Percentiles rank a stretch among this genome's conserved stretches.
phyloP scores from a whole-genome alignment of 2,329 filamentous ascomycete genomes.

The Ascochyta viciae-villosae region DNA sequence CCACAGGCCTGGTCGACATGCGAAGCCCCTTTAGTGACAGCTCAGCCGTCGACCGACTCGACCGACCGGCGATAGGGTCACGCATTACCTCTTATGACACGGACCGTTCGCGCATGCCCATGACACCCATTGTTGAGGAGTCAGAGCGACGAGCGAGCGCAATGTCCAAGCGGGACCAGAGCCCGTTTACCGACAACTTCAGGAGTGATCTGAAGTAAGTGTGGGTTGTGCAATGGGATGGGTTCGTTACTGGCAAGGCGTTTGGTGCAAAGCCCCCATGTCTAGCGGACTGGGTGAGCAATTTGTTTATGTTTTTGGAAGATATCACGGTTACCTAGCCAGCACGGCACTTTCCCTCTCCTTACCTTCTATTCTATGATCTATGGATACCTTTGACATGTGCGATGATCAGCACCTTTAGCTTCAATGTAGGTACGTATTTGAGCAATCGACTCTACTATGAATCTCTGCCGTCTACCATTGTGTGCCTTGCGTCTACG shows the following conservation, averaged over 20 bases:
- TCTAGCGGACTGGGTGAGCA: slow-evolving; percentile 20
- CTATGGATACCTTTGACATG: slow-evolving; percentile 10
- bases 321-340: slow-evolving; percentile 20
- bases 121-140: slow-evolving; percentile 58
- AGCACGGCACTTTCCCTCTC: slow-evolving; percentile 16
- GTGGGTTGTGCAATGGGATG: not conserved
- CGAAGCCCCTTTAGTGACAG: slow-evolving; percentile 46
- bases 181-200: slow-evolving; percentile 46
- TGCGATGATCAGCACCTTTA: slow-evolving; percentile 16
- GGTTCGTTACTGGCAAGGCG: slow-evolving; percentile 15
- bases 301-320: slow-evolving; percentile 12
- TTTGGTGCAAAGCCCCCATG: slow-evolving; percentile 19
- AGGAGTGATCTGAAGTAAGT: slow-evolving; percentile 15
- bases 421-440: slow-evolving; percentile 21
- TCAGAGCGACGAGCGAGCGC: slow-evolving; percentile 47
- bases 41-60: slow-evolving; percentile 30
- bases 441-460: slow-evolving; percentile 4
- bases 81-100: slow-evolving; percentile 42
- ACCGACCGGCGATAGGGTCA: slow-evolving; percentile 34
- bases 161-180: slow-evolving; percentile 39
- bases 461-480: too few relatives aligned
- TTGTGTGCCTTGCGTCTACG: not conserved
- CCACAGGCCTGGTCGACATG: slow-evolving; percentile 30
- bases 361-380: slow-evolving; percentile 10
- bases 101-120: slow-evolving; percentile 38